These are phyloP conservation scores for Cinnamomum chago DNA, from an alignment of 164 flowering plant genomes.

Conservation along the genomic window DNA sequence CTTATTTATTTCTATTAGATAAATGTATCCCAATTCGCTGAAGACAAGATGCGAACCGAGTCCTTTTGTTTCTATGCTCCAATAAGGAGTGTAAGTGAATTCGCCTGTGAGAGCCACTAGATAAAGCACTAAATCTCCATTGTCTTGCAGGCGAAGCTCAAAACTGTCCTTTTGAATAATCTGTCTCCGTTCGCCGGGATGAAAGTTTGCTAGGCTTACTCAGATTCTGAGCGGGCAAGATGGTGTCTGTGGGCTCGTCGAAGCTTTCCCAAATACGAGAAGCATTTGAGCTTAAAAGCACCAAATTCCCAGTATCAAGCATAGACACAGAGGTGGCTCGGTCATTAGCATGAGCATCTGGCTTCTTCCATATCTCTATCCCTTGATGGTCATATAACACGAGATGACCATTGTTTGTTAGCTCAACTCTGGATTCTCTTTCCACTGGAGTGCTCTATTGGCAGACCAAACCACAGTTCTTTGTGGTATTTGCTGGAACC, in stretches of 20 bases:
- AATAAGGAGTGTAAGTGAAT: background rate
- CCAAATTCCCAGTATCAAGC: constrained; percentile 45
- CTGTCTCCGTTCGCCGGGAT: constrained; percentile 13
- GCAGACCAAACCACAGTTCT: constrained; percentile 40
- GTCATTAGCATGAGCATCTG: background rate
- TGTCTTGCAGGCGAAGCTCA: constrained; percentile 4
- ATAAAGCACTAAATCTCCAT: constrained; percentile 34
- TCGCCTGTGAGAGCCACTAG: constrained; percentile 1
- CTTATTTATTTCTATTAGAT: constrained; percentile 12
- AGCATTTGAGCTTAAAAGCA: constrained; percentile 10
- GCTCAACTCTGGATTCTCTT: constrained; percentile 26
- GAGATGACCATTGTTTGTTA: constrained; percentile 19
- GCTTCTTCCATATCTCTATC: constrained; percentile 11
- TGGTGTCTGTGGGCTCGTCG: constrained; percentile 33
- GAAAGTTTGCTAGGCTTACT: background rate
- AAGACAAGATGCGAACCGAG: constrained; percentile 22
- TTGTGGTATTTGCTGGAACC: constrained; percentile 34
- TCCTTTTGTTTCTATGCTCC: background rate
- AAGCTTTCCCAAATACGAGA: constrained; percentile 31
- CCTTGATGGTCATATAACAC: constrained; percentile 22
- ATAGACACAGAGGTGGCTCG: constrained; percentile 28
- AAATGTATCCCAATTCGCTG: constrained; percentile 29
- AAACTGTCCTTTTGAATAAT: constrained; percentile 18
- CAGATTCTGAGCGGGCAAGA: constrained; percentile 30
- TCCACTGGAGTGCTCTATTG: constrained; percentile 9